Conservation (phyloP, 2,329 filamentous ascomycete species). For the Akanthomyces lecanii region DNA sequence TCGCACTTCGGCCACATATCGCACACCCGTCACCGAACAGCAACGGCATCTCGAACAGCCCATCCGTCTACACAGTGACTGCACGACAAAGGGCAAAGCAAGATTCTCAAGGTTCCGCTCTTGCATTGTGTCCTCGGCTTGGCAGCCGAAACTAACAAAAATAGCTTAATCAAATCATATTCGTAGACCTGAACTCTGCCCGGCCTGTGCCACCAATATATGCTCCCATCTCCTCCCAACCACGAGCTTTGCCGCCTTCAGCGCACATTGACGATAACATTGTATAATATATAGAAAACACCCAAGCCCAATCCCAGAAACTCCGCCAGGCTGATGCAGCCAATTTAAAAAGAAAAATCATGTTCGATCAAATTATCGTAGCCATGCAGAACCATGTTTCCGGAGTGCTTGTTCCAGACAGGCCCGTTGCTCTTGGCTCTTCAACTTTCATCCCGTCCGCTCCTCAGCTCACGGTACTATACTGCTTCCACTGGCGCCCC, state of each 20-base stretch:
- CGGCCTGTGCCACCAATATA: neutral
- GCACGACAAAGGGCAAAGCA: too few relatives aligned
- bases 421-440: neutral
- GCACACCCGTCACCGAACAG: neutral
- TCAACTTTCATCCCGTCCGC: neutral
- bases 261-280: neutral
- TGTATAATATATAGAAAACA: slow-evolving; percentile 4
- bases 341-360: neutral
- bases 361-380: slow-evolving; percentile 3
- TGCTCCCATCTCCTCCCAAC: neutral
- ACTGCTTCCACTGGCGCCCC: slow-evolving; percentile 2
- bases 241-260: neutral
- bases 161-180: neutral
- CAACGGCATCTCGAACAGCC: too few relatives aligned
- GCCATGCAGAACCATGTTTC: neutral
- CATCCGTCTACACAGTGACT: too few relatives aligned
- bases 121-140: neutral
- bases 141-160: neutral
- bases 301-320: neutral
- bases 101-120: too few relatives aligned
- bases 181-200: neutral
- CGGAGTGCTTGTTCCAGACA: slow-evolving; percentile 4
- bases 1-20: neutral
- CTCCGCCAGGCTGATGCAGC: slow-evolving; percentile 5
- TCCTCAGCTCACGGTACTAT: neutral